These are phyloP conservation scores for Amphirosellinia nigrospora DNA, from an alignment of 495 filamentous ascomycete genomes.

Conservation along the genomic window DNA sequence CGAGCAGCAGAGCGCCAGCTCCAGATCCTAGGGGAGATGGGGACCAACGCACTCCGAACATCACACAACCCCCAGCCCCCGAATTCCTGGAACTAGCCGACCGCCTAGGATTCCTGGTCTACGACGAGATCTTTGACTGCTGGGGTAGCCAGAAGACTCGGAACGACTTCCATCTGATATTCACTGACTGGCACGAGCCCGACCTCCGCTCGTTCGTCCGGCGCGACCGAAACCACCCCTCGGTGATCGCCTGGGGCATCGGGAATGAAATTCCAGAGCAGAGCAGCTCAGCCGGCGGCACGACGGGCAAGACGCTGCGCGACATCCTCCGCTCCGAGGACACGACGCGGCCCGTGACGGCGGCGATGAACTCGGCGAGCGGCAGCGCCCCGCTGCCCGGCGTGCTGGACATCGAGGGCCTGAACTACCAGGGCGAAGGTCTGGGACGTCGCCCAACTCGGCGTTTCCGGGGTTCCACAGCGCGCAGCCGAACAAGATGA, in stretches of 20 bases:
- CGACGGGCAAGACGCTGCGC: conserved; percentile 39
- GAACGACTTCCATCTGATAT: conserved; percentile 57
- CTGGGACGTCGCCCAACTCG: conserved; percentile 36
- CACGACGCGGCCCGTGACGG: conserved; percentile 45
- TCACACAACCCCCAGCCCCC: conserved; percentile 59
- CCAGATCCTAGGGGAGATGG: conserved; percentile 54
- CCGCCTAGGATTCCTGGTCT: conserved; percentile 61
- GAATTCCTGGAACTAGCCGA: conserved; percentile 65
- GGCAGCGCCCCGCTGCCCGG: conserved; percentile 39
- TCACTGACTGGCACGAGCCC: conserved; percentile 53
- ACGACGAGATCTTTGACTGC: conserved; percentile 59
- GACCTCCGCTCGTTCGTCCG: conserved; percentile 54
- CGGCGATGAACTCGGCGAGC: conserved; percentile 48
- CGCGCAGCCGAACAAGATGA: conserved; percentile 51
- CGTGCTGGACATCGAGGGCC: conserved; percentile 48
- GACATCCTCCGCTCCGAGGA: conserved; percentile 49
- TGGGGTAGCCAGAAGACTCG: conserved; percentile 49
- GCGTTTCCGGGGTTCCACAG: conserved; percentile 47
- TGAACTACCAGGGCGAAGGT: conserved; percentile 61
- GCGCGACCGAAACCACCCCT: conserved; percentile 59
- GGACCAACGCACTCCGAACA: conserved; percentile 54
- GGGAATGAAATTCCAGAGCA: conserved; percentile 59
- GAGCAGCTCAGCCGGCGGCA: conserved; percentile 33
- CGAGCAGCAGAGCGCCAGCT: conserved; percentile 53
- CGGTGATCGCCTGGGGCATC: conserved; percentile 54